Evolutionary conservation across 2,329 filamentous ascomycete species (phyloP), one percentile per base, ranked within the genome.

Genomic region (Clarireedia homoeocarpa): DNA sequence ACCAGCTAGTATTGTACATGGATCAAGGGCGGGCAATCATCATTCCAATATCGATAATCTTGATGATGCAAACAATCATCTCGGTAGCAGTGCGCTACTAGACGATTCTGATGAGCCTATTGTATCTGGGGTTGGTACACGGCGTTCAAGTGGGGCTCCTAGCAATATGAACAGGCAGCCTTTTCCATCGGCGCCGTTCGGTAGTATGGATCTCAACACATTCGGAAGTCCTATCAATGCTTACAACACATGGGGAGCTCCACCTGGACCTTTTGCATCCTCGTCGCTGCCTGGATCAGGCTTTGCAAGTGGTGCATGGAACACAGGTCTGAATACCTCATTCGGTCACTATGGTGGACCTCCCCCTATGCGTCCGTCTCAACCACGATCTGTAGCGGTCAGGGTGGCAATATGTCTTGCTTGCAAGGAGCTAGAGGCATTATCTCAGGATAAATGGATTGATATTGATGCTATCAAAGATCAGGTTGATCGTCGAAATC

Each of bases 51-150:
- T 70, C 1, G 76, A 78, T 26, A 73, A 75, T 27, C 84, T 90
- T 20, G 89, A 92, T 55, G 82, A 89, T 49, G 74, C 88, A 54
- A 86, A 84, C 60, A 82, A 86, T 59, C 91, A 94, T 64, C 78
- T 99, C 26, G 94, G 94, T 12, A 97, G 92, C 71, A 91, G 90
- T 65, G 94, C 91, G 12, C 76, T 99, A 12, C 76, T 97, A 48
- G 86, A 86, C 59, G 91, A 95, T 67, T 84, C 71, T 65, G 89
- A 76, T 72, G 86, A 76, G 68, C 80, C 72, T 60, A 74, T 63
- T 67, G 71, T 57, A 58, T 59, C 57, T 66, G 72, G 55, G 63
- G 61, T 54, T 67, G 75, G 65, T 61, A 55, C 65, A 58, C 56
- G 67, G 66, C 67, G 71, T 20, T 64, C 65, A 23, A 67, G 67